Conservation (phyloP, 192 early-diverging fungal genomes). For the Phlyctochytrium arcticum region DNA sequence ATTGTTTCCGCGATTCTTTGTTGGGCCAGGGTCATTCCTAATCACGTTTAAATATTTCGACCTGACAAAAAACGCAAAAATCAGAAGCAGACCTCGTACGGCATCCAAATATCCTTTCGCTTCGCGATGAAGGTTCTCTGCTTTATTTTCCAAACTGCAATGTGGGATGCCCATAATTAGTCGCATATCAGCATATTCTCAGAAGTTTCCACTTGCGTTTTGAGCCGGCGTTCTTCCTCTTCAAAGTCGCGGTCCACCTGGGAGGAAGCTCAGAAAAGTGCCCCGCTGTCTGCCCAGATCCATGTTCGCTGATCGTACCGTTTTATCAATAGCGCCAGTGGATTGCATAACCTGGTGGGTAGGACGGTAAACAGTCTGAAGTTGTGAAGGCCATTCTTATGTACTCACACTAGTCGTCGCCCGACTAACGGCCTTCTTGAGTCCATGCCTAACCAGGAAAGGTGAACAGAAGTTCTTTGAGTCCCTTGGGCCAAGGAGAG, state of each 20-base stretch:
- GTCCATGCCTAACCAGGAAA: conserved; percentile 58
- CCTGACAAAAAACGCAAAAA: conserved; percentile 54
- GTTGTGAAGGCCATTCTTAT: not conserved
- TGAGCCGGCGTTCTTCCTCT: conserved; percentile 75
- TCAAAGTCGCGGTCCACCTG: conserved; percentile 70
- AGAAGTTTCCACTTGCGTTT: conserved; percentile 39
- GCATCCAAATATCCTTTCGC: conserved; percentile 90
- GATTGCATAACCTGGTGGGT: conserved; percentile 63
- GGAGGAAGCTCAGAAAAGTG: not conserved
- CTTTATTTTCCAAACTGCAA: conserved; percentile 73
- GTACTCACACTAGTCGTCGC: conserved; percentile 49
- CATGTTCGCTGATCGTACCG: conserved; percentile 25
- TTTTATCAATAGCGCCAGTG: conserved; percentile 72
- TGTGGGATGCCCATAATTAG: not conserved
- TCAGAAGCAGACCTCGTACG: conserved; percentile 61
- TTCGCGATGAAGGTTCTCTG: conserved; percentile 81
- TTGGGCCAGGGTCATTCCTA: conserved; percentile 76
- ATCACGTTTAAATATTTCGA: conserved; percentile 85
- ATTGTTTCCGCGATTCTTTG: conserved; percentile 80
- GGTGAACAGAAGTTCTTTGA: not conserved
- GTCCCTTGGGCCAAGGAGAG: not conserved
- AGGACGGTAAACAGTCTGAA: not conserved
- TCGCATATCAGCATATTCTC: not conserved
- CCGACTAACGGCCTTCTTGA: conserved; percentile 77
- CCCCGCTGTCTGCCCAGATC: not conserved